Evolutionary conservation across 2,329 filamentous ascomycete species (phyloP).

Genomic region (Rhynchosporium secalis): DNA sequence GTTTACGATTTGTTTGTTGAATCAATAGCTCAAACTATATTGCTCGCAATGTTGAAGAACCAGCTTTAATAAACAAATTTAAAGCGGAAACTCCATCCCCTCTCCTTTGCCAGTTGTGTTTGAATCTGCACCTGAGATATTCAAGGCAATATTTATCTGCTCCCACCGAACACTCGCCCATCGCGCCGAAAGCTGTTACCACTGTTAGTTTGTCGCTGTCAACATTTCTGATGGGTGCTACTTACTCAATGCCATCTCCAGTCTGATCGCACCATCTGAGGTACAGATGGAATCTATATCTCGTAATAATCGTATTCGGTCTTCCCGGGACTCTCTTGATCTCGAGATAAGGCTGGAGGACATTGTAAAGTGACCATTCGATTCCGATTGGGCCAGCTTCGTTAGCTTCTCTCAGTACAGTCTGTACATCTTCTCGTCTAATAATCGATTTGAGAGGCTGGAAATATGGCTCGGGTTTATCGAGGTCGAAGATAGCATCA

Average conservation of each 20-base stretch:
- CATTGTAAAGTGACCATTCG: background rate
- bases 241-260: background rate
- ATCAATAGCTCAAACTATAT: too few species aligned
- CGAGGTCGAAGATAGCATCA: background rate
- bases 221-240: background rate
- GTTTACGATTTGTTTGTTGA: too few species aligned
- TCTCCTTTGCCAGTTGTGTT: background rate
- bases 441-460: background rate
- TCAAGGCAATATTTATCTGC: too few species aligned
- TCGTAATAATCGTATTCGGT: background rate
- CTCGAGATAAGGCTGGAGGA: background rate
- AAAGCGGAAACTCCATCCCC: too few species aligned
- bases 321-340: background rate
- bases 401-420: background rate
- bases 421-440: conserved; percentile 1
- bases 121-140: too few species aligned
- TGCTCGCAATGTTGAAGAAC: too few species aligned
- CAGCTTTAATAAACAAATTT: too few species aligned
- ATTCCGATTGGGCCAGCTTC: background rate
- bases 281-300: background rate
- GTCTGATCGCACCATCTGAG: background rate
- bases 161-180: background rate
- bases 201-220: background rate
- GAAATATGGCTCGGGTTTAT: background rate
- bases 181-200: background rate